A percentile compares a stretch with the other conserved stretches of the same genome.
Evolutionary conservation across 352 stramenopile species (phyloP).

Genomic region (Pseudoperonospora humuli): DNA sequence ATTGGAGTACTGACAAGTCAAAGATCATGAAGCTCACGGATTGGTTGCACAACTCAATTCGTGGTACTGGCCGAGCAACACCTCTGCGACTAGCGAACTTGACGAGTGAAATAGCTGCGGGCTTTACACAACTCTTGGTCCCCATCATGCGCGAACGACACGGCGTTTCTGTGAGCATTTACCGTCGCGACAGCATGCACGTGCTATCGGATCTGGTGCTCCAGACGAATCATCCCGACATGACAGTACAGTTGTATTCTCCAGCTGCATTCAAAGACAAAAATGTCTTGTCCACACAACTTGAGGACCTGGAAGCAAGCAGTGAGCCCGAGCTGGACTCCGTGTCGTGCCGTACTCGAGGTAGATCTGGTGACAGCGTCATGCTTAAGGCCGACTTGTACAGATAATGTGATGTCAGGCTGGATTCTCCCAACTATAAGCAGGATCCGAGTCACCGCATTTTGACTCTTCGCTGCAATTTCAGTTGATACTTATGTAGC

Average conservation of each 20-base stretch:
- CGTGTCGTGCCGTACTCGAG: constrained; percentile 5
- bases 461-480: too few species aligned
- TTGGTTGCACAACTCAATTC: constrained; percentile 57
- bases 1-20: constrained; percentile 61
- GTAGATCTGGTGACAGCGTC: constrained; percentile 21
- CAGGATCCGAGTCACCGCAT: too few species aligned
- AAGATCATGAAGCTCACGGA: constrained; percentile 49
- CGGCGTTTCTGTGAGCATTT: constrained; percentile 53
- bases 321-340: constrained; percentile 12
- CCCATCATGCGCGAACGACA: constrained; percentile 59
- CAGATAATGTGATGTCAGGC: constrained; percentile 21
- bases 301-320: constrained; percentile 6
- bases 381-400: constrained; percentile 47
- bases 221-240: constrained; percentile 39
- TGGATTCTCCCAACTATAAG: too few species aligned
- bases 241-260: constrained; percentile 20
- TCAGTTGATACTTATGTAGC: too few species aligned
- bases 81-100: constrained; percentile 38
- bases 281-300: constrained; percentile 7
- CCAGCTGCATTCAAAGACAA: constrained; percentile 7
- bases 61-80: constrained; percentile 33
- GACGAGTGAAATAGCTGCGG: constrained; percentile 44
- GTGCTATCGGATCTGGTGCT: constrained; percentile 55
- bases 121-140: constrained; percentile 60
- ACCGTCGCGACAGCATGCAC: constrained; percentile 46